These are phyloP conservation scores for Astragalus membranaceus DNA, from an alignment of 306 rosid genomes.

Conservation along the genomic window DNA sequence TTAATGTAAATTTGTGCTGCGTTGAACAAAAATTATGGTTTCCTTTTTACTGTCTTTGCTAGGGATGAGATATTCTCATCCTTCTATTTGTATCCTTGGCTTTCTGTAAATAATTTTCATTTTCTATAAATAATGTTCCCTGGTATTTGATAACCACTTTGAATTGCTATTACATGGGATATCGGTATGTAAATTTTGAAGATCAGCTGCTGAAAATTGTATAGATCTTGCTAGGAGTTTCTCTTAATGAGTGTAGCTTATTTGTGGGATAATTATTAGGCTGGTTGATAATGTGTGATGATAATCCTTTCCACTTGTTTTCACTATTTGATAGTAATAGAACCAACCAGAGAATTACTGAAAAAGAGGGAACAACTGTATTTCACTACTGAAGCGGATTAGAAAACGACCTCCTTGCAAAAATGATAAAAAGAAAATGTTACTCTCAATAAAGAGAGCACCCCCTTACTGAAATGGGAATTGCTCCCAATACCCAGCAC, in stretches of 20 bases:
- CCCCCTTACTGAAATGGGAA: no score
- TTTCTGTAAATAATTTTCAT: not conserved
- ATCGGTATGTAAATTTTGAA: conserved; percentile 1
- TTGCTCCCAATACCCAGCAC: no score
- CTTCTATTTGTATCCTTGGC: not conserved
- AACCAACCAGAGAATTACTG: no score
- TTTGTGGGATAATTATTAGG: not conserved
- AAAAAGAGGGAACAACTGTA: no score
- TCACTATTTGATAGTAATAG: not conserved
- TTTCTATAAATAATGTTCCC: not conserved
- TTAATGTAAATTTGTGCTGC: not conserved
- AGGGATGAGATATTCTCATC: not conserved
- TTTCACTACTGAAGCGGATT: no score
- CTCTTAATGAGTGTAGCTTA: not conserved
- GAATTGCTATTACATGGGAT: not conserved
- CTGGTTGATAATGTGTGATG: not conserved
- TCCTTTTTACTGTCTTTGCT: not conserved
- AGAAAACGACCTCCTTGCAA: no score
- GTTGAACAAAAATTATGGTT: not conserved
- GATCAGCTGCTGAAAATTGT: not conserved
- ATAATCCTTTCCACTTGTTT: not conserved
- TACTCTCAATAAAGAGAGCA: no score
- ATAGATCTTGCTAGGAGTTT: not conserved
- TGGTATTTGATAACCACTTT: not conserved
- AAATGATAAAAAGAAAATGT: no score